Evolutionary conservation across 768 basidiomycete species (phyloP), one percentile per base, ranked within the genome.

Genomic region (Polyporus arcularius): DNA sequence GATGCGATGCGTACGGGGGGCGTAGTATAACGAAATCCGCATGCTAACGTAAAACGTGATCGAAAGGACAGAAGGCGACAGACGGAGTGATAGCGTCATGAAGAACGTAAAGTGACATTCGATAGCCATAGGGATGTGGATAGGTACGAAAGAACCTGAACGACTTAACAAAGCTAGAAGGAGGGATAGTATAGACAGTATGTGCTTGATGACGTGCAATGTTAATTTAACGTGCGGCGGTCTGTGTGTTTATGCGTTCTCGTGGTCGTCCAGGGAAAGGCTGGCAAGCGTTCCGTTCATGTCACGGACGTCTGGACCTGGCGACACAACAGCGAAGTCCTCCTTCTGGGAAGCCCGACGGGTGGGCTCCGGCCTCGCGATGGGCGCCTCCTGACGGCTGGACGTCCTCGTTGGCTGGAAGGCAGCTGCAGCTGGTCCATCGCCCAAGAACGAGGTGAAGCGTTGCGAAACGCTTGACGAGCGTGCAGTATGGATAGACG

Each of bases 231-330:
- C 53, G 47, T 26, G 53, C 43, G 43, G 45, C 48, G 40, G 58
- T 49, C n/a, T 58, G 60, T 26, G 59, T 26, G 59, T 61, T 42
- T 67, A 59, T 32, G 64, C 53, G 47, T 55, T 69, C 68, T 58
- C 59, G 42, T 59, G 62, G 60, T 73, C 65, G 67, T 86, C 87
- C 58, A 92, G 74, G 64, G 90, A 82, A 15, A 92, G 81, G 70
- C 86, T 90, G 38, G 90, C 88, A 41, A 93, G 78, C 31, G 87
- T 90, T 21, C 88, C 87, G 66, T 89, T 92, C 54, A 93, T 72
- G 72, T 91, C 89, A 41, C 84, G 83, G 65, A 92, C 53, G 60
- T 87, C 86, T 16, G 79, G 77, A 51, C 83, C 83, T 60, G 75
- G 68, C 0, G 65, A 61, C n/a, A 65, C 54, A 30, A 42, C 28